Evolutionary conservation across 495 filamentous ascomycete species (phyloP).

Genomic region (Tuber borchii): DNA sequence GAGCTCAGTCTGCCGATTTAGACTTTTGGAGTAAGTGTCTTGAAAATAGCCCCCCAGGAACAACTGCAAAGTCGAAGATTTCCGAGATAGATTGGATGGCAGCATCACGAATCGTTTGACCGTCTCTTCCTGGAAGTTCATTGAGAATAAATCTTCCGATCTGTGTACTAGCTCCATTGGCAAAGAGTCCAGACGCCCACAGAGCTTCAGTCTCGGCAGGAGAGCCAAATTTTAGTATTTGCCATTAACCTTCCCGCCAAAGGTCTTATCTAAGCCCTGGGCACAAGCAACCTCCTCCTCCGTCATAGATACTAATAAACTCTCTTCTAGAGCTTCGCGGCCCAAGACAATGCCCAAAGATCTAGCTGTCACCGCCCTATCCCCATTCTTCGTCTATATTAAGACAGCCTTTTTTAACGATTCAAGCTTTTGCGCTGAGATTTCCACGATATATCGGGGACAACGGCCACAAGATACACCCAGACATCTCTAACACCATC

Average conservation of each 20-base stretch:
- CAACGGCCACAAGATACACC: constrained; percentile 33
- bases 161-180: constrained; percentile 43
- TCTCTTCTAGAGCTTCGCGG: constrained; percentile 49
- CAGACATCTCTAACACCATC: constrained; percentile 32
- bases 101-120: constrained; percentile 54
- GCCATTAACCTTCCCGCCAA: constrained; percentile 63
- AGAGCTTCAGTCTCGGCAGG: constrained; percentile 54
- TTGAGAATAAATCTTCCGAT: constrained; percentile 47
- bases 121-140: constrained; percentile 50
- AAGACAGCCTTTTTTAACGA: constrained; percentile 19
- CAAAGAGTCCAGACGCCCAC: constrained; percentile 42
- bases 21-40: constrained; percentile 40
- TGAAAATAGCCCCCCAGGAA: constrained; percentile 46
- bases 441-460: constrained; percentile 17
- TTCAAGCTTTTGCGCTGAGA: constrained; percentile 10
- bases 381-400: constrained; percentile 25
- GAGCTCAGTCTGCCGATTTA: constrained; percentile 55
- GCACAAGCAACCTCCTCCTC: constrained; percentile 46
- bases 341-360: constrained; percentile 73
- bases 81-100: constrained; percentile 64
- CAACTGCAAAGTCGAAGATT: constrained; percentile 60
- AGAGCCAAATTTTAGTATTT: constrained; percentile 54
- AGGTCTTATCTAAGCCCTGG: constrained; percentile 45
- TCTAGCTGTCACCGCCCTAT: constrained; percentile 52
- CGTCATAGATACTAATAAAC: constrained; percentile 44